Percentiles rank a stretch among this genome's conserved stretches.
phyloP scores from a whole-genome alignment of 345 rosid genomes.

The Linum lewisii region DNA sequence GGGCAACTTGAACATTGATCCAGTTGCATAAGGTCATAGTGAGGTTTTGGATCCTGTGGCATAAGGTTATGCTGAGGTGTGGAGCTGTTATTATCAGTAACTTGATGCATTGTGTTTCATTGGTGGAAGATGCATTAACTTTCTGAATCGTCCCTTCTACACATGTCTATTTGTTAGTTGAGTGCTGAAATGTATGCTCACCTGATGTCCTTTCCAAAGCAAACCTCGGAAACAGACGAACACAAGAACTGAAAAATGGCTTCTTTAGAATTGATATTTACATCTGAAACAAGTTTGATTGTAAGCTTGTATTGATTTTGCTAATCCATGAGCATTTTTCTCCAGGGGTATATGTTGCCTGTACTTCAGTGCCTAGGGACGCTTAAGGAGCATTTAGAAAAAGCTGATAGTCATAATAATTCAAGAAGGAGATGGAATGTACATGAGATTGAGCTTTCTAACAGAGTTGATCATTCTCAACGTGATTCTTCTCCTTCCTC shows the following conservation, averaged over 20 bases:
- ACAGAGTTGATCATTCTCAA: slow-evolving; percentile 6
- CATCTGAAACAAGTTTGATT: neutral
- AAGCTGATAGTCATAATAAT: slow-evolving; percentile 21
- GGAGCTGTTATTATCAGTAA: neutral
- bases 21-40: neutral
- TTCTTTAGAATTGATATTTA: neutral
- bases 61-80: no score
- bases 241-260: neutral
- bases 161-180: no score
- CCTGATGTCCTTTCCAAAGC: neutral
- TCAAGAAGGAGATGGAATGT: slow-evolving; percentile 15
- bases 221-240: neutral
- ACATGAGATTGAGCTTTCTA: neutral
- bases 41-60: neutral
- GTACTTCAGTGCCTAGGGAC: slow-evolving; percentile 63
- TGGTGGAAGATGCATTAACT: no score
- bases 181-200: neutral
- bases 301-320: neutral
- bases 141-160: no score
- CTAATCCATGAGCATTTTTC: neutral
- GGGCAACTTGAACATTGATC: slow-evolving; percentile 7
- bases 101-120: neutral
- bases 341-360: slow-evolving; percentile 64
- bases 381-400: slow-evolving; percentile 41
- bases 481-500: neutral